Percentiles rank a stretch among this genome's conserved stretches.
Evolutionary conservation across 495 filamentous ascomycete genomes (phyloP).

Genomic region (Lasiosphaeria miniovina): DNA sequence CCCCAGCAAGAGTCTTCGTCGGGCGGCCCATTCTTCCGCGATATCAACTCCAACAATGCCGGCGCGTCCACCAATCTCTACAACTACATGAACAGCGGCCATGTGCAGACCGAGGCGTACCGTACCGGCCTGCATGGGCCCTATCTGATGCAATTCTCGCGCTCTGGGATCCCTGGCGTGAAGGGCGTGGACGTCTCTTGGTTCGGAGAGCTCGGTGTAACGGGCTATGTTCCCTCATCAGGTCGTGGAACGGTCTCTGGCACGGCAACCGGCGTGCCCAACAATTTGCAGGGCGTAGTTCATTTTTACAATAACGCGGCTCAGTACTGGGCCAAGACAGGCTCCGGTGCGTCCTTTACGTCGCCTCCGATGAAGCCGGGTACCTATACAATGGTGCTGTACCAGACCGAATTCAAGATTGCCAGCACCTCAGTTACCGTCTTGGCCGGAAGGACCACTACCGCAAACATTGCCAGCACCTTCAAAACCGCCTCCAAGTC

Average conservation of each 20-base stretch:
- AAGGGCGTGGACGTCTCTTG: conserved; percentile 54
- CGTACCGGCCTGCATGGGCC: conserved; percentile 66
- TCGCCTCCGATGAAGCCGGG: conserved; percentile 67
- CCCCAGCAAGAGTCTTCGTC: conserved; percentile 51
- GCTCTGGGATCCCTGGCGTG: conserved; percentile 52
- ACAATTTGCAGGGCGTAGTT: conserved; percentile 53
- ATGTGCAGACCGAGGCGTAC: conserved; percentile 60
- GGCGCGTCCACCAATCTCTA: conserved; percentile 57
- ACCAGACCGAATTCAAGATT: conserved; percentile 60
- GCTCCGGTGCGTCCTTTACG: conserved; percentile 52
- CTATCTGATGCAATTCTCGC: conserved; percentile 60
- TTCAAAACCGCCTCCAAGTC: conserved; percentile 38
- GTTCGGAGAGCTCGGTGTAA: conserved; percentile 54
- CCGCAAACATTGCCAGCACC: conserved; percentile 52
- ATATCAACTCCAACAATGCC: conserved; percentile 64
- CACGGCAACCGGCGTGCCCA: conserved; percentile 49
- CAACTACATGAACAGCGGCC: conserved; percentile 68
- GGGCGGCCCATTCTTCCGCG: conserved; percentile 60
- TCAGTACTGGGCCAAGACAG: conserved; percentile 62
- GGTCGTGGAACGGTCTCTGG: conserved; percentile 58
- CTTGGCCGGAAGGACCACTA: conserved; percentile 50
- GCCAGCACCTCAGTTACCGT: conserved; percentile 53
- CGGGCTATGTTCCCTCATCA: conserved; percentile 54
- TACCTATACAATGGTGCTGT: conserved; percentile 64
- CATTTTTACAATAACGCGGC: conserved; percentile 64